Percentiles rank a stretch among this genome's conserved stretches.
These are phyloP conservation scores for Aspergillus oerlinghausenensis DNA, from an alignment of 2,329 filamentous ascomycete species.

Conservation along the genomic window DNA sequence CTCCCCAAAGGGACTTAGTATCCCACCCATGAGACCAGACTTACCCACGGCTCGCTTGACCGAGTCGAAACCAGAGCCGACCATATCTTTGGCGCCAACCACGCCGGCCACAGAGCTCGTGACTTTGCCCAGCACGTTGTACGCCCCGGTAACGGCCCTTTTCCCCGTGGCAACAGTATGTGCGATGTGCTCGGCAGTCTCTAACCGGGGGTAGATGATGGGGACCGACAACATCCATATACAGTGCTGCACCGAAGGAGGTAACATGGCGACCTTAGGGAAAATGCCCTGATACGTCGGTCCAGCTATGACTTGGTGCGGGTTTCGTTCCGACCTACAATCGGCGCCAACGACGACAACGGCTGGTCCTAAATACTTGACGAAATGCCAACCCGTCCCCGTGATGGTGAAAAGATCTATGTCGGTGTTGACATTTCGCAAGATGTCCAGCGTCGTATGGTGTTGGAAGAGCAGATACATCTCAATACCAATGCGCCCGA, in stretches of 20 bases:
- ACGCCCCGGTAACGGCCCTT: conserved; percentile 92
- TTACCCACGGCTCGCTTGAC: conserved; percentile 98
- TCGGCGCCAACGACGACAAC: conserved; percentile 88
- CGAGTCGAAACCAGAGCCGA: conserved; percentile 85
- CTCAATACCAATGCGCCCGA: conserved; percentile 88
- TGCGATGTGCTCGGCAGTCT: conserved; percentile 85
- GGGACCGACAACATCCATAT: conserved; percentile 95
- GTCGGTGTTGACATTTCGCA: conserved; percentile 83
- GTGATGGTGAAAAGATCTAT: conserved; percentile 93
- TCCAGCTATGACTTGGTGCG: conserved; percentile 87
- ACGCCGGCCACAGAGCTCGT: conserved; percentile 93
- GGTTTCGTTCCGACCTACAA: conserved; percentile 85
- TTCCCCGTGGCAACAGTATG: conserved; percentile 92
- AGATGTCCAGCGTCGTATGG: conserved; percentile 89
- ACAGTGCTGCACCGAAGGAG: conserved; percentile 91
- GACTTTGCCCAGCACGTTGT: conserved; percentile 92
- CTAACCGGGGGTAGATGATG: conserved; percentile 82
- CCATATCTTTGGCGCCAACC: conserved; percentile 88
- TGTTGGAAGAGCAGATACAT: conserved; percentile 99
- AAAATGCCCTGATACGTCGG: conserved; percentile 97
- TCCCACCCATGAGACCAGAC: conserved; percentile 88
- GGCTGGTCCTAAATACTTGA: conserved; percentile 91
- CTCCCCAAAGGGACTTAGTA: conserved; percentile 93
- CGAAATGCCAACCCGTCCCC: conserved; percentile 96
- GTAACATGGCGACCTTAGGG: conserved; percentile 86